Conservation (phyloP, 108 stramenopile species). For the Epipyxis sp. region DNA sequence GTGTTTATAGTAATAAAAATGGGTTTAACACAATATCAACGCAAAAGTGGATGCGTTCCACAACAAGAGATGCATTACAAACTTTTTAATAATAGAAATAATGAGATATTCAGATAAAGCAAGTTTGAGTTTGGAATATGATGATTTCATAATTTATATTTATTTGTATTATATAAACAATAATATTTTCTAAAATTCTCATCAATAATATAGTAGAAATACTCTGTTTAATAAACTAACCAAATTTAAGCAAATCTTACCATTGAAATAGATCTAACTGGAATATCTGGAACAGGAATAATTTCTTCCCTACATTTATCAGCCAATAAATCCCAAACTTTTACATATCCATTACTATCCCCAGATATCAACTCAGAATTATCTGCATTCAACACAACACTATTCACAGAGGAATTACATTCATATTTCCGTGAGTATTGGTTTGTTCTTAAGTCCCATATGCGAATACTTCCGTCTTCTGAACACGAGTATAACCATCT, state of each 20-base stretch:
- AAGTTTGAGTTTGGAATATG: no score
- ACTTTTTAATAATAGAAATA: no score
- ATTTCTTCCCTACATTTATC: constrained; percentile 34
- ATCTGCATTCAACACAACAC: constrained; percentile 83
- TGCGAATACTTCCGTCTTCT: constrained; percentile 68
- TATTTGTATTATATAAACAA: no score
- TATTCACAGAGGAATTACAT: constrained; percentile 76
- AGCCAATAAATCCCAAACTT: constrained; percentile 53
- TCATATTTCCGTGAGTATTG: constrained; percentile 82
- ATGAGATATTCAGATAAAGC: no score
- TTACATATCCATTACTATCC: constrained; percentile 32
- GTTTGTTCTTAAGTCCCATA: constrained; percentile 87
- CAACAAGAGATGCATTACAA: no score
- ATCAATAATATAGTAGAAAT: no score
- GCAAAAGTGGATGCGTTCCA: no score
- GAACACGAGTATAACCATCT: constrained; percentile 45
- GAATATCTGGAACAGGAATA: constrained; percentile 58
- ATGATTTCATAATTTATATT: no score
- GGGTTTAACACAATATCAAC: no score
- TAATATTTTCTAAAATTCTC: no score
- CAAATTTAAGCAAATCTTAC: constrained; percentile 7
- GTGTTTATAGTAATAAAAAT: no score
- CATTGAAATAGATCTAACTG: constrained; percentile 49
- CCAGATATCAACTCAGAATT: constrained; percentile 87
- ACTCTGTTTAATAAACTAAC: no score